Conservation (phyloP, 495 filamentous ascomycete species). For the Recurvomyces mirabilis region DNA sequence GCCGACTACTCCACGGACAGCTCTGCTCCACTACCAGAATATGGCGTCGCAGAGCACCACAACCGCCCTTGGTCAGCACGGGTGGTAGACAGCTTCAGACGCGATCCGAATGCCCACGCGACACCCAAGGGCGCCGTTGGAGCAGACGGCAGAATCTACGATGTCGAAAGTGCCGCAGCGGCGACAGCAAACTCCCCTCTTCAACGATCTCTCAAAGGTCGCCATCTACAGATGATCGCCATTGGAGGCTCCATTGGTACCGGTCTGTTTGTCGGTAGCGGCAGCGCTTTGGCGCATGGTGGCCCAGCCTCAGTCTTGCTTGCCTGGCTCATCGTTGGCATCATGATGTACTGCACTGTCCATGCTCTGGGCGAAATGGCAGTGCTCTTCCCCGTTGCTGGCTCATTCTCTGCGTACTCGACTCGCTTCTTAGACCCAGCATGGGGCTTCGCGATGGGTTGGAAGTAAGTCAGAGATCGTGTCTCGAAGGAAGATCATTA, state of each 20-base stretch:
- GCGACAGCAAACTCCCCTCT: slow-evolving; percentile 70
- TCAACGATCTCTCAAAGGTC: slow-evolving; percentile 62
- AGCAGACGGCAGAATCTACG: slow-evolving; percentile 55
- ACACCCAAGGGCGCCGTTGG: slow-evolving; percentile 42
- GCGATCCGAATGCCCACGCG: slow-evolving; percentile 57
- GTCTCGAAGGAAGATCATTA: slow-evolving; percentile 26
- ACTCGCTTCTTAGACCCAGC: slow-evolving; percentile 47
- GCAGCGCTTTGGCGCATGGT: slow-evolving; percentile 22
- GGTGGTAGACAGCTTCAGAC: slow-evolving; percentile 68
- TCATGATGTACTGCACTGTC: slow-evolving; percentile 45
- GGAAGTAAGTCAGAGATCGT: slow-evolving; percentile 39
- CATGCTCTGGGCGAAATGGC: slow-evolving; percentile 61
- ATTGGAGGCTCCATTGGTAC: slow-evolving; percentile 89
- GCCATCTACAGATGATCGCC: slow-evolving; percentile 94
- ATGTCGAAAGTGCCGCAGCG: slow-evolving; percentile 60
- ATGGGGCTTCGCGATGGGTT: slow-evolving; percentile 46
- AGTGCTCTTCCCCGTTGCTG: slow-evolving; percentile 58
- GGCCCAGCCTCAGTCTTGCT: slow-evolving; percentile 33
- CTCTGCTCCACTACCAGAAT: slow-evolving; percentile 6
- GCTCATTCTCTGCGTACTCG: slow-evolving; percentile 46
- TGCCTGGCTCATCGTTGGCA: slow-evolving; percentile 41
- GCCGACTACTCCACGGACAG: slow-evolving; percentile 1
- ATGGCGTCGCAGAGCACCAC: slow-evolving; percentile 4
- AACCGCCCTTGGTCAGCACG: slow-evolving; percentile 32
- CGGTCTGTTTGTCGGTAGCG: slow-evolving; percentile 21